A percentile compares a stretch with the other conserved stretches of the same genome.
phyloP scores from a whole-genome alignment of 192 early-diverging fungal species.

The Chytriomyces hyalinus region DNA sequence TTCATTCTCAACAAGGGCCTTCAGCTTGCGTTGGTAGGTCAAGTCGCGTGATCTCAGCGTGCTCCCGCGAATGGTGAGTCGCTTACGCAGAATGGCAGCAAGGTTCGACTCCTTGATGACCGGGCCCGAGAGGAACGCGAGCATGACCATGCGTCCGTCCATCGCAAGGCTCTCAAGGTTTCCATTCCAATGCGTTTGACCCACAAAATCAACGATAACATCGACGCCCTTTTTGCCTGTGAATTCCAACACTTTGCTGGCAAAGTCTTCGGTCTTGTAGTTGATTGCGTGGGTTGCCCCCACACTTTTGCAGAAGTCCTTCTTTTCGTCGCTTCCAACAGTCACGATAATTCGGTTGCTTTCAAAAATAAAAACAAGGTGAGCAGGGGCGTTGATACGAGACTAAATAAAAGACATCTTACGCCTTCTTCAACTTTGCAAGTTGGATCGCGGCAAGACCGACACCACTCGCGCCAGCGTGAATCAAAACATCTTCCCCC shows the following conservation, averaged over 20 bases:
- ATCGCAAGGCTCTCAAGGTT: constrained; percentile 67
- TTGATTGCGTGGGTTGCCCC: constrained; percentile 85
- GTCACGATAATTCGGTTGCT: constrained; percentile 77
- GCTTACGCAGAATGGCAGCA: constrained; percentile 63
- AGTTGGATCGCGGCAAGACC: constrained; percentile 89
- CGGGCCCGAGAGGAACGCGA: constrained; percentile 76
- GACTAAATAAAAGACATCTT: constrained; percentile 2
- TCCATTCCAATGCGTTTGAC: constrained; percentile 49
- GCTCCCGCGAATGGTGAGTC: constrained; percentile 71
- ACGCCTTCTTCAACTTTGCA: constrained; percentile 62
- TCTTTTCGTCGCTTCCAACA: constrained; percentile 76
- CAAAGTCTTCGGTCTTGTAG: constrained; percentile 79
- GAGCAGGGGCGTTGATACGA: background rate
- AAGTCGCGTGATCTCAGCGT: constrained; percentile 68
- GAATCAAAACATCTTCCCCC: constrained; percentile 82
- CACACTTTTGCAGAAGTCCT: constrained; percentile 65
- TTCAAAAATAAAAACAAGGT: background rate
- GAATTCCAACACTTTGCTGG: constrained; percentile 60
- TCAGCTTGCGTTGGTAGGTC: constrained; percentile 66
- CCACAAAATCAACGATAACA: constrained; percentile 86
- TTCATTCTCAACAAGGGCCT: constrained; percentile 55
- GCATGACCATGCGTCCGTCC: constrained; percentile 84
- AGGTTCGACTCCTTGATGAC: constrained; percentile 54
- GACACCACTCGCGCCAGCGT: constrained; percentile 89
- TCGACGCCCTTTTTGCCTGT: constrained; percentile 78